Percentiles rank a stretch among this genome's conserved stretches.
Evolutionary conservation across 1,284 basidiomycete species (phyloP).

Genomic region (Sanghuangporus weigelae): DNA sequence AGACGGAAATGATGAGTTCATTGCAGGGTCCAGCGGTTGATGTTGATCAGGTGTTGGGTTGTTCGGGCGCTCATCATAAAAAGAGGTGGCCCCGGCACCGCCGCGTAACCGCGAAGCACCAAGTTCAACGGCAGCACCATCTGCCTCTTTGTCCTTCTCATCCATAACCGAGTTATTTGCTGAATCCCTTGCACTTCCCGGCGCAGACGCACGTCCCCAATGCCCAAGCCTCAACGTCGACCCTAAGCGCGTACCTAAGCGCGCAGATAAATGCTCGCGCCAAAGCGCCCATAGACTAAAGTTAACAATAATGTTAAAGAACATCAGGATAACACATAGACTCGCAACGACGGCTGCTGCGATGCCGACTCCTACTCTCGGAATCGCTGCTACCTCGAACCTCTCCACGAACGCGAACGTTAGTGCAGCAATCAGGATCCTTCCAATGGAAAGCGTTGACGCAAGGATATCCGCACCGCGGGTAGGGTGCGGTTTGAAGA

Average conservation of each 20-base stretch:
- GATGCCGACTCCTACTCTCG: conserved; percentile 52
- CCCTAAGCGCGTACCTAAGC: conserved; percentile 19
- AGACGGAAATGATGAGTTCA: conserved; percentile 39
- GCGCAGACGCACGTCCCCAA: background rate
- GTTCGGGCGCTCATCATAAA: conserved; percentile 34
- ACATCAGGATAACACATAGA: conserved; percentile 52
- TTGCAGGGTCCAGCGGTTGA: conserved; percentile 35
- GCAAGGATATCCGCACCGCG: conserved; percentile 57
- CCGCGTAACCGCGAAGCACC: conserved; percentile 17
- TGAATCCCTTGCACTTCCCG: background rate
- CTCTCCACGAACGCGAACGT: conserved; percentile 64
- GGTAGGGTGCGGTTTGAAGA: conserved; percentile 52
- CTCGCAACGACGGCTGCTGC: conserved; percentile 36
- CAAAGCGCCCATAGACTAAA: conserved; percentile 30
- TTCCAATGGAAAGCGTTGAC: conserved; percentile 57
- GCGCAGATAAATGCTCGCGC: conserved; percentile 20
- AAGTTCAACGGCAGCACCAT: background rate
- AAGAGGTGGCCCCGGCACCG: conserved; percentile 18
- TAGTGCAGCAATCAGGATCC: conserved; percentile 58
- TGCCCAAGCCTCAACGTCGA: conserved; percentile 23
- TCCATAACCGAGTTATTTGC: background rate
- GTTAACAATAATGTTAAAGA: conserved; percentile 52
- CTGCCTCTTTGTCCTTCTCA: conserved; percentile 6
- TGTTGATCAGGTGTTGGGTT: conserved; percentile 53
- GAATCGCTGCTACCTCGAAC: conserved; percentile 59